Evolutionary conservation across 495 filamentous ascomycete species (phyloP), one percentile per base, ranked within the genome.

Genomic region (Podospora pseudoanserina): DNA sequence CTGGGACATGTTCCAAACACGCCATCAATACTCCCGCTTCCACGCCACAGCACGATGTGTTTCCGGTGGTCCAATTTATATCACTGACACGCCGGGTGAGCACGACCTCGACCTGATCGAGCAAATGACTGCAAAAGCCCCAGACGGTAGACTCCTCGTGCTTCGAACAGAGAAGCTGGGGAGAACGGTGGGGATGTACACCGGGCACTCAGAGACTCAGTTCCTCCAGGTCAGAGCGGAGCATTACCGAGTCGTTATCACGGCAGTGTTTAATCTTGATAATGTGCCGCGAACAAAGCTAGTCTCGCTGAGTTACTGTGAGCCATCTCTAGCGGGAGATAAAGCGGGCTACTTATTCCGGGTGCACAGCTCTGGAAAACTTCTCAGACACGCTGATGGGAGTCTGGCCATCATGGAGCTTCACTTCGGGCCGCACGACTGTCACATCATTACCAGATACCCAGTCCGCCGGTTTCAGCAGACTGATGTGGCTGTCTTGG

Each of bases 1-100:
- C 78, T 99, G 95, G 95, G 95, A 98, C 78, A 98, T 99, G 95
- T 99, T 99, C 77, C 95, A 99, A 75, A 97, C 95, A 1, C 76
- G 78, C 18, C 91, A 94, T 73, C 80, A 85, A 2, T 95, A 91
- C 71, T 89, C 89, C 1, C 84, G 84, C 0, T 95, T 94, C 78
- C 95, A 99, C 64, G 95, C 91, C 32, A 93, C 95, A 13, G 93
- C 92, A 13, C 85, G 95, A 18, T 97, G 92, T 77, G 86, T 99
- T 11, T 92, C 89, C 63, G 95, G 95, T 1, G 95, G 95, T 2
- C 95, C 94, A 0, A 88, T 99, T 54, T 97, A 94, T 68, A 91
- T 99, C 72, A 98, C 95, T 3, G 95, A 99, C 73, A 85, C 86
- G 13, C 94, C 94, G 0, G 92, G 91, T 5, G 79, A 90, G 62